A percentile compares a stretch with the other conserved stretches of the same genome.
Conservation (phyloP, 2,329 filamentous ascomycete genomes). For the Claviceps africana region DNA sequence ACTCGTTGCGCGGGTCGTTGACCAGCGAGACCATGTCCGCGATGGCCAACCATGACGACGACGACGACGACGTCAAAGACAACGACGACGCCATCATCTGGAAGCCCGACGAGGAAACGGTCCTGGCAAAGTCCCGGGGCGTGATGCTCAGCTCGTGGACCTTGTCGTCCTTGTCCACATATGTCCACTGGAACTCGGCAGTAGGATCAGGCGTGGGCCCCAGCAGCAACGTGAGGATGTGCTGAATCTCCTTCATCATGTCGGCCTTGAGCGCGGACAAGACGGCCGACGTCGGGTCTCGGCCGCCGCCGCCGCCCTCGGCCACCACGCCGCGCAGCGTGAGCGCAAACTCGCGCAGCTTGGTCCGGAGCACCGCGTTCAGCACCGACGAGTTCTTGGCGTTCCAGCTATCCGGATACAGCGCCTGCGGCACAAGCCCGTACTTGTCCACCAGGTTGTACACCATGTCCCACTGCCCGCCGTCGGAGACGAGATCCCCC, state of each 20-base stretch:
- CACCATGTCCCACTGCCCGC: slow-evolving; percentile 88
- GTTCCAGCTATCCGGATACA: slow-evolving; percentile 76
- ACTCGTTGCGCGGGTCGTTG: slow-evolving; percentile 69
- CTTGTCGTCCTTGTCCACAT: slow-evolving; percentile 53
- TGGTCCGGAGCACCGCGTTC: slow-evolving; percentile 64
- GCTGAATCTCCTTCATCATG: slow-evolving; percentile 69
- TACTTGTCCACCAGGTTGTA: slow-evolving; percentile 78
- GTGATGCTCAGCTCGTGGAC: slow-evolving; percentile 49
- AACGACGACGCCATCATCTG: slow-evolving; percentile 21
- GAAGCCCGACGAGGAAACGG: slow-evolving; percentile 40
- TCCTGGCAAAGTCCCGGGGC: slow-evolving; percentile 56
- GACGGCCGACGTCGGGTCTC: not conserved
- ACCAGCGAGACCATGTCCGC: slow-evolving; percentile 65
- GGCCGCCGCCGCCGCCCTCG: not conserved
- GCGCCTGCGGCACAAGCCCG: slow-evolving; percentile 65
- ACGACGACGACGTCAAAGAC: not conserved
- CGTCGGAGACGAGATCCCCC: slow-evolving; percentile 56
- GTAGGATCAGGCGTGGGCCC: slow-evolving; percentile 61
- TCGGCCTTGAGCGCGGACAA: slow-evolving; percentile 37
- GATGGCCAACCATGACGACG: slow-evolving; percentile 38
- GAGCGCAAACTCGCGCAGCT: slow-evolving; percentile 76
- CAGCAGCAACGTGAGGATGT: slow-evolving; percentile 68
- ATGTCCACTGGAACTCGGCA: slow-evolving; percentile 66
- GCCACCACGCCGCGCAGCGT: slow-evolving; percentile 38
- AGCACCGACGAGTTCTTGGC: slow-evolving; percentile 56